Base-by-base conservation (phyloP, 257 asterid genomes). In the Fraxinus cuspidata region DNA sequence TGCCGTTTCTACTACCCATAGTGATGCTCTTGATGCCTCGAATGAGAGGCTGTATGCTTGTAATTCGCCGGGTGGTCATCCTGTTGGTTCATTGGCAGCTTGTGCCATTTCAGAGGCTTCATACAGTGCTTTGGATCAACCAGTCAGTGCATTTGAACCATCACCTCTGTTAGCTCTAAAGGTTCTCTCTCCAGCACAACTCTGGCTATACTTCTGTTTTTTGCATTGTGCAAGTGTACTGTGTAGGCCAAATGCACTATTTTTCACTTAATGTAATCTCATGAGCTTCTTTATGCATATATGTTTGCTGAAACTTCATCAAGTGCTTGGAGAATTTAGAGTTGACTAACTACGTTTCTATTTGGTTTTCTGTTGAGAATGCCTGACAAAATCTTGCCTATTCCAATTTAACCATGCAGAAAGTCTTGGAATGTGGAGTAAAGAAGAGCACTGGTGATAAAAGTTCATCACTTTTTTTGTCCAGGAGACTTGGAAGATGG, bases 81-180 rank as follows among this genome's bases (percentile, higher is more conserved):
- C 99, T 56, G 98, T 93, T 84, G 99, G 99, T 53, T 80, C 97
- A 49, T 78, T 92, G 88, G 98, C 99, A 69, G 99, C 97, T 60
- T 90, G 97, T 87, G 99, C 99, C 73, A 81, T 96, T 75, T 85
- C 96, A 15, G 99, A 96, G 88, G 94, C 93, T 78, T 92, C 97
- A 56, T 96, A 96, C 84, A 87, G 99, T 93, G 99, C 99, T 77
- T 81, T 96, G 85, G 98, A 96, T 90, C 97, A 88, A 84, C 99
- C 99, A 37, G 84, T 91, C 86, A 90, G 96, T 83, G 95, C 88
- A 37, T 91, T 93, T 28, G 98, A 89, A 82, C 86, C 98, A 38
- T 96, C 99, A 29, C 97, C 99, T 65, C 87, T 96, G 81, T 75
- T 96, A 58, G 79, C 88, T 76, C 83, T 96, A 32, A 92, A 93